These are phyloP conservation scores for Allium fistulosum DNA, from an alignment of 106 monocot genomes.

Conservation along the genomic window DNA sequence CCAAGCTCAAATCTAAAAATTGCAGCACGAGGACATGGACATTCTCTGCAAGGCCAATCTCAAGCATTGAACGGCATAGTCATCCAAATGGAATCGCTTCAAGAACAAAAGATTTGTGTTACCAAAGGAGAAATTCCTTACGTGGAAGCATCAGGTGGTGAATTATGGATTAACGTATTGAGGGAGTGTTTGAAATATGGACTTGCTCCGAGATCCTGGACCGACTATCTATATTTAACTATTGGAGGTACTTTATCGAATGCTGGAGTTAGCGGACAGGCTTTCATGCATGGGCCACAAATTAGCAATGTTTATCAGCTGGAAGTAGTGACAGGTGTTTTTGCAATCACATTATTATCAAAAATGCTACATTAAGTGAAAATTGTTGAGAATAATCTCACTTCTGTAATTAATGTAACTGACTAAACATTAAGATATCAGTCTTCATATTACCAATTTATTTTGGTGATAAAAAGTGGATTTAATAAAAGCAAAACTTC, in stretches of 20 bases:
- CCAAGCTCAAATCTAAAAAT: constrained; percentile 32
- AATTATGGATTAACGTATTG: constrained; percentile 55
- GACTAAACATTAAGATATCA: no score
- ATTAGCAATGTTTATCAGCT: constrained; percentile 62
- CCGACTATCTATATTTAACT: constrained; percentile 63
- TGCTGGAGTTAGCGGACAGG: constrained; percentile 69
- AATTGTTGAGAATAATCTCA: no score
- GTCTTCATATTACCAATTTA: no score
- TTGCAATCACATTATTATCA: no score
- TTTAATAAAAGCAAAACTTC: no score
- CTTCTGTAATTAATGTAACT: no score
- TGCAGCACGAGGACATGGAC: constrained; percentile 53
- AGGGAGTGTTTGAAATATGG: constrained; percentile 40
- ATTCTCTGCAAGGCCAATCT: constrained; percentile 59
- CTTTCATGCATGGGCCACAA: constrained; percentile 67
- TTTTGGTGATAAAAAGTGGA: no score
- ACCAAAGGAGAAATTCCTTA: constrained; percentile 13
- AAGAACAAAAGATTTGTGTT: constrained; percentile 1
- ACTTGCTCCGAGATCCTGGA: constrained; percentile 64
- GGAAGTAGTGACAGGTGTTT: constrained; percentile 50
- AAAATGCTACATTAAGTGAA: no score
- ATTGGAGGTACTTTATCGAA: constrained; percentile 69
- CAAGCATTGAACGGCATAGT: constrained; percentile 51
- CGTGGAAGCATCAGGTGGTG: constrained; percentile 35
- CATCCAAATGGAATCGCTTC: constrained; percentile 38